Conservation (phyloP, 352 stramenopile genomes). For the Elongisporangium anandrum region DNA sequence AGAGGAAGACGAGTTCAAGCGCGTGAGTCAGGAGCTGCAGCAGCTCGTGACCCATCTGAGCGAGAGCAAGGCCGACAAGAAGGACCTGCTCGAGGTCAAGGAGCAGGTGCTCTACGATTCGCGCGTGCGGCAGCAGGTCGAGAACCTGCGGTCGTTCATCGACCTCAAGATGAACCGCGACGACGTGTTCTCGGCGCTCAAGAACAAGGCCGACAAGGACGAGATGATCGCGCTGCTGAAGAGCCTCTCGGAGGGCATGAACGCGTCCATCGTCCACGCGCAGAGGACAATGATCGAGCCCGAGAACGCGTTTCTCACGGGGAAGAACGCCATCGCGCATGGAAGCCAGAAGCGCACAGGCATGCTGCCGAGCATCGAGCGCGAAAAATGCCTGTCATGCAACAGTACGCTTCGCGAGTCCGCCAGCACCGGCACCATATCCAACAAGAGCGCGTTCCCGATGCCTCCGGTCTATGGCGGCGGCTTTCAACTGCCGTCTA, state of each 20-base stretch:
- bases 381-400: conserved; percentile 73
- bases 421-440: conserved; percentile 14
- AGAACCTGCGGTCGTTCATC: conserved; percentile 83
- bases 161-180: conserved; percentile 89
- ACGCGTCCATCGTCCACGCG: conserved; percentile 67
- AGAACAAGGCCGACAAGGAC: conserved; percentile 84
- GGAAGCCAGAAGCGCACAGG: conserved; percentile 39
- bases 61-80: conserved; percentile 82
- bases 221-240: conserved; percentile 80
- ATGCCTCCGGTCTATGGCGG: conserved; percentile 68
- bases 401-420: conserved; percentile 64
- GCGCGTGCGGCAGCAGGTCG: conserved; percentile 77
- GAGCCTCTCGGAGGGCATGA: conserved; percentile 76
- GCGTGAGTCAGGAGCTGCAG: conserved; percentile 77
- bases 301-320: conserved; percentile 69
- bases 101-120: conserved; percentile 87
- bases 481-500: conserved; percentile 49
- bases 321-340: conserved; percentile 42
- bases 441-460: conserved; percentile 64
- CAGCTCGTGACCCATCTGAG: conserved; percentile 75
- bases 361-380: conserved; percentile 69
- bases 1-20: conserved; percentile 88
- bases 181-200: conserved; percentile 78
- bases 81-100: conserved; percentile 83
- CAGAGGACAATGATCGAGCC: conserved; percentile 58